Base-by-base conservation (phyloP, 176 grass and related monocot species). In the Oropetium thomaeum region DNA sequence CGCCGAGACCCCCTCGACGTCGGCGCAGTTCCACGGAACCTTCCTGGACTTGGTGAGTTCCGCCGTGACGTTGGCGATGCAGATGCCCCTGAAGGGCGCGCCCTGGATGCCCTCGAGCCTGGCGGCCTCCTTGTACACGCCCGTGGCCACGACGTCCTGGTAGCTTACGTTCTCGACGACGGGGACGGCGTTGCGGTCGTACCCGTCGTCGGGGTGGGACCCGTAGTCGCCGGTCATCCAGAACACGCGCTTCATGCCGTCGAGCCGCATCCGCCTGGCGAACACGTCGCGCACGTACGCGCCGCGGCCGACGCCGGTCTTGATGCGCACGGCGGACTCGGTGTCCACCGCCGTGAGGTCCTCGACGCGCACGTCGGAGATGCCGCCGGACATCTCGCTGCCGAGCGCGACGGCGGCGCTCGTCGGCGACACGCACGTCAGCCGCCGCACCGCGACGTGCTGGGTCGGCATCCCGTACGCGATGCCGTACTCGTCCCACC, bases 401-500 rank as follows among this genome's bases (percentile, higher is more conserved):
- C 96, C 96, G 1, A 98, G 82, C 41, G 96, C 96, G 44, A 98
- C 88, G 16, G 88, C 79, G 0, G 96, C 96, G 71, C 91, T 94
- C 4, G 96, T 98, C 3, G 96, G 96, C 0, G 91, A 98, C 19
- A 98, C 79, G 82, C 96, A 98, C 10, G 96, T 94, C 15, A 98
- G 82, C 0, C 91, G 59, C 0, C 89, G 73, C 15, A 98, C 57
- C 4, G 78, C 64, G 65, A 98, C 94, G 84, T 94, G 96, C 84
- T 95, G 23, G 82, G 89, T 92, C 0, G 96, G 96, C 96, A 98
- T 98, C 2, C 84, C 91, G 44, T 77, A 76, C 0, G 89, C 43
- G 53, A 98, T 98, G 75, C 96, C 96, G 67, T 98, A 98, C 84
- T 98, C 91, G 79, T 98, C 96, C 96, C 96, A 98, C 0, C 96